Evolutionary conservation across 495 filamentous ascomycete genomes (phyloP), one percentile per base, ranked within the genome.

Genomic region (Haplographium delicatum): DNA sequence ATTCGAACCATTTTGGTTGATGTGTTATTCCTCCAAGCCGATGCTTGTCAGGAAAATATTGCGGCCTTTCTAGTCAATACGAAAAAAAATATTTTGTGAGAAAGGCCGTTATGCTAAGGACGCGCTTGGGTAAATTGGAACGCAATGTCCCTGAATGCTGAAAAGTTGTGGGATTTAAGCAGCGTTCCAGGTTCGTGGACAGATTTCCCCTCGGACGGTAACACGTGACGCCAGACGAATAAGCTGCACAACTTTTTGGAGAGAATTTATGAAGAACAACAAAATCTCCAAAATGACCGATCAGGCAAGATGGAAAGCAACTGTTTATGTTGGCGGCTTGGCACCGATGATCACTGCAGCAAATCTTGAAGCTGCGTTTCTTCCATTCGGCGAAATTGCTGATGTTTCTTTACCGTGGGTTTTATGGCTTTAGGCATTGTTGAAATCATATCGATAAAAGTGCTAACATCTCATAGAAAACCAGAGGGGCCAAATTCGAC

Each of bases 321-420:
- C 93, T 25, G 72, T 98, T 53, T 94, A 93, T 61, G 84, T 97
- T 45, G 90, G 91, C 59, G 91, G 91, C 33, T 80, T 98, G 20
- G 85, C 93, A 55, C 81, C 84, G 50, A 74, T 81, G 20, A 88
- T 95, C 38, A 90, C 83, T 10, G 65, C 74, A 19, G 72, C 79
- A 25, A 85, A 82, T 34, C 75, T 98, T 38, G 83, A 91, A 38
- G 86, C 91, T 58, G 89, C 90, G 28, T 99, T 99, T 72, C 74
- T 97, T 24, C 94, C 94, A 0, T 99, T 99, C 61, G 93, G 93
- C 56, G 89, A 95, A 61, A 86, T 99, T 52, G 80, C 84, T 44
- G 89, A 95, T 60, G 82, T 98, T 51, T 84, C 87, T 11, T 72
- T 98, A 19, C 93, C 93, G 25, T 55, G 26, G 44, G 54, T 57